Percentiles rank a stretch among this genome's conserved stretches.
Evolutionary conservation across 2,329 filamentous ascomycete genomes (phyloP).

Genomic region (Dothistroma septosporum): DNA sequence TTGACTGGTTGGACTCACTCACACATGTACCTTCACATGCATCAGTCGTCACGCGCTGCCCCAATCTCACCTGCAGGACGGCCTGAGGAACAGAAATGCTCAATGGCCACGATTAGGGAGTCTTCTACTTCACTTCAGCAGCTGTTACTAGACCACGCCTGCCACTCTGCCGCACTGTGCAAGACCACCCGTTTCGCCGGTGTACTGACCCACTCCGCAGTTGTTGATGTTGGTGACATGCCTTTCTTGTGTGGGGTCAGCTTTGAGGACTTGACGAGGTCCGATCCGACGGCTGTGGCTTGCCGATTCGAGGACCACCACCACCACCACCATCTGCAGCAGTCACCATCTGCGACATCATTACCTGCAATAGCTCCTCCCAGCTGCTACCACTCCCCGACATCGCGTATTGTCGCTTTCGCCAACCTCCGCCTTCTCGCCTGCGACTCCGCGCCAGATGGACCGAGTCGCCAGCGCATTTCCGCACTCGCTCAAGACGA

Average conservation of each 20-base stretch:
- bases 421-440: not conserved
- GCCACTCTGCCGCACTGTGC: not conserved
- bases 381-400: slow-evolving; percentile 8
- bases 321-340: too few relatives aligned
- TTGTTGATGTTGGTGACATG: not conserved
- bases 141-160: not conserved
- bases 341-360: not conserved
- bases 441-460: slow-evolving; percentile 42
- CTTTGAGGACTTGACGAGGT: not conserved
- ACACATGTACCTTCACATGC: not conserved
- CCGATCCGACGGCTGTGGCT: not conserved
- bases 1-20: not conserved
- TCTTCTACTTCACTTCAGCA: not conserved
- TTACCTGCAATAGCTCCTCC: not conserved
- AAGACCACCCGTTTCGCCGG: not conserved
- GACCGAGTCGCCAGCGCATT: slow-evolving; percentile 50
- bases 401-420: slow-evolving; percentile 2
- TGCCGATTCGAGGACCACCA: not conserved
- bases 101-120: not conserved
- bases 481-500: slow-evolving; percentile 8
- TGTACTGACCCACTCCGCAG: not conserved
- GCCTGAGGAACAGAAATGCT: not conserved
- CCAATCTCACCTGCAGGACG: not conserved
- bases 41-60: not conserved
- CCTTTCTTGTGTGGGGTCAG: not conserved